Evolutionary conservation across 1,284 basidiomycete genomes (phyloP).

Genomic region (Vanrija humicola): DNA sequence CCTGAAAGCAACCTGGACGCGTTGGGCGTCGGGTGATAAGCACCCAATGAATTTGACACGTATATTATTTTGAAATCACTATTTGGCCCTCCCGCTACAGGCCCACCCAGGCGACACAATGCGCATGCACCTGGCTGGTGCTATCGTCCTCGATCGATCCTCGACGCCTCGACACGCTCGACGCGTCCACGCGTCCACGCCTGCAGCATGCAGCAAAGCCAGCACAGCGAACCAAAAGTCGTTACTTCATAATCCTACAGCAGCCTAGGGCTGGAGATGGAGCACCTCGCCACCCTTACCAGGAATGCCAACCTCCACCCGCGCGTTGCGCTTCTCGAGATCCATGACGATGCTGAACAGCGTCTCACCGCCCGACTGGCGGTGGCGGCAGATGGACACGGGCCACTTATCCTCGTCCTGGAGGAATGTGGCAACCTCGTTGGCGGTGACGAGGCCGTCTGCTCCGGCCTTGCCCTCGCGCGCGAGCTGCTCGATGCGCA

Average conservation of each 20-base stretch:
- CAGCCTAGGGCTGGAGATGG: constrained; percentile 1
- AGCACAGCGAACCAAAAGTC: too few species aligned
- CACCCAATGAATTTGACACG: too few species aligned
- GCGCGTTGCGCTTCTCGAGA: constrained; percentile 1
- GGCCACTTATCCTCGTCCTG: constrained; percentile 11
- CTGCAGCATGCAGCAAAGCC: too few species aligned
- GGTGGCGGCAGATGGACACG: constrained; percentile 13
- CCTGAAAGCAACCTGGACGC: too few species aligned
- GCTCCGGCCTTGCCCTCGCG: background rate
- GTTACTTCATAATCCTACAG: background rate
- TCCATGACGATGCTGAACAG: constrained; percentile 20
- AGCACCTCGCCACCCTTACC: constrained; percentile 3
- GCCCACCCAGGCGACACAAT: too few species aligned
- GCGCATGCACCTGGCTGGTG: too few species aligned
- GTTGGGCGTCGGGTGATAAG: too few species aligned
- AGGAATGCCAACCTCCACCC: constrained; percentile 13
- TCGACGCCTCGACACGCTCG: too few species aligned
- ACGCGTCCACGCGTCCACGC: too few species aligned
- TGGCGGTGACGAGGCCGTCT: background rate
- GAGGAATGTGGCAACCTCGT: constrained; percentile 3
- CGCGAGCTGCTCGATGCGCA: constrained; percentile 12
- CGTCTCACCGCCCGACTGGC: constrained; percentile 3
- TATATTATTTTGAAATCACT: too few species aligned
- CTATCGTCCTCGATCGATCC: too few species aligned
- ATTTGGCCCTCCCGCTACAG: too few species aligned